Base-by-base conservation (phyloP, 371 early-diverging fungal genomes). In the Entomophthora muscae region DNA sequence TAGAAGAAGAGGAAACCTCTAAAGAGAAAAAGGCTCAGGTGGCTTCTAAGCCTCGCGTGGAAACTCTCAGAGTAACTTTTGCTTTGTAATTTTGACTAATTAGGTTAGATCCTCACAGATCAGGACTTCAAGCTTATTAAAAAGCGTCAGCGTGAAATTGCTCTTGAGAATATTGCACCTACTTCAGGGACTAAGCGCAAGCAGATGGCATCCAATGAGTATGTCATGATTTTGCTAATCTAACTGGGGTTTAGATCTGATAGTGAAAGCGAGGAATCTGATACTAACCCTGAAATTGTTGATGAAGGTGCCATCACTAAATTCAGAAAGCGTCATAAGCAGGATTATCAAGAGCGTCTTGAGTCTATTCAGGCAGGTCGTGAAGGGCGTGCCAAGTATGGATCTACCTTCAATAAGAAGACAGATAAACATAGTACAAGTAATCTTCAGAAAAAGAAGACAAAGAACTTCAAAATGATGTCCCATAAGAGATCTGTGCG, bases 401-500 rank as follows among this genome's bases (percentile, higher is more conserved):
- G 91, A 30, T 89, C 91, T 28, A 80, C 77, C 68, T 91, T 84
- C 81, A 88, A 88, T 67, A 76, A 80, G 66, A 81, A 80, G 62
- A 77, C 81, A 67, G 94, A 93, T 56, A 80, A 83, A 64, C 81
- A 83, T 61, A 85, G 83, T 54, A 78, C 87, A 22, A 90, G 94
- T 57, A 95, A 95, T 76, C 83, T 73, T 70, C 92, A 93, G 67
- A 97, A 95, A 83, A 69, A 84, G 66, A 89, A 88, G 76, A 89
- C 86, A 66, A 97, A 97, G 86, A 82, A 85, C 71, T 90, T 85
- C 68, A 83, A 83, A 79, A 98, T 98, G 98, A 79, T 96, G 62
- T 78, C 88, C 42, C 96, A 97, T 75, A 93, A 94, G 75, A 79
- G 80, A 57, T 76, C 81, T 54, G 86, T 91, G 17, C 70, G 82